Evolutionary conservation across 129 eudicot species (phyloP).

Genomic region (Daucus carota): DNA sequence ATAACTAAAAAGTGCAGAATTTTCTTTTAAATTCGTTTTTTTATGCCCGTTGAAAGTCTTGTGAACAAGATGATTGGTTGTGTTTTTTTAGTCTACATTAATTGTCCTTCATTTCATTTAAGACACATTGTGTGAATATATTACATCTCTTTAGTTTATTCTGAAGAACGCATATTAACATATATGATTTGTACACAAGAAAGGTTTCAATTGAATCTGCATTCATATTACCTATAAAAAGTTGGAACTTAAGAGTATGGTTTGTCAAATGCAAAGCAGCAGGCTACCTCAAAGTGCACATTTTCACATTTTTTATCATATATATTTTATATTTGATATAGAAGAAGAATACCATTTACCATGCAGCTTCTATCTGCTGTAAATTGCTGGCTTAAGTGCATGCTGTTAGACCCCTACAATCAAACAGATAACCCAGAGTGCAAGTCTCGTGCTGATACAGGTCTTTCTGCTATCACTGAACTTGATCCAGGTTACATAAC

Average conservation of each 20-base stretch:
- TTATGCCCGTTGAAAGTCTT: not conserved
- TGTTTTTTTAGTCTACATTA: not conserved
- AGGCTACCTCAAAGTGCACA: not conserved
- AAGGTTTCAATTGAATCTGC: not conserved
- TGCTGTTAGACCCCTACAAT: slow-evolving; percentile 83
- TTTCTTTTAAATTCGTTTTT: not conserved
- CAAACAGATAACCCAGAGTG: slow-evolving; percentile 94
- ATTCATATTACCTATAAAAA: not conserved
- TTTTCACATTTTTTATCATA: not conserved
- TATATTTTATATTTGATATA: not conserved
- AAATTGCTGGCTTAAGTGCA: slow-evolving; percentile 98
- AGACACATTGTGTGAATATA: not conserved
- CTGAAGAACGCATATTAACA: not conserved
- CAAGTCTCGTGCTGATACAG: slow-evolving; percentile 92
- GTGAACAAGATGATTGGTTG: not conserved
- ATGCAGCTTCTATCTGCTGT: slow-evolving; percentile 93
- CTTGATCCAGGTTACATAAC: slow-evolving; percentile 95
- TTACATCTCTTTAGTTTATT: not conserved
- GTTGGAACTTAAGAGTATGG: not conserved
- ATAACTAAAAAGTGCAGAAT: not conserved
- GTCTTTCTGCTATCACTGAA: slow-evolving; percentile 98
- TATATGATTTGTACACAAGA: not conserved
- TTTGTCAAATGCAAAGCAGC: not conserved
- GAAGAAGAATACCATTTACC: slow-evolving; percentile 22
- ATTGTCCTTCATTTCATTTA: not conserved